Base-by-base conservation (phyloP, 2,329 filamentous ascomycete genomes). In the Microcera coccophila region DNA sequence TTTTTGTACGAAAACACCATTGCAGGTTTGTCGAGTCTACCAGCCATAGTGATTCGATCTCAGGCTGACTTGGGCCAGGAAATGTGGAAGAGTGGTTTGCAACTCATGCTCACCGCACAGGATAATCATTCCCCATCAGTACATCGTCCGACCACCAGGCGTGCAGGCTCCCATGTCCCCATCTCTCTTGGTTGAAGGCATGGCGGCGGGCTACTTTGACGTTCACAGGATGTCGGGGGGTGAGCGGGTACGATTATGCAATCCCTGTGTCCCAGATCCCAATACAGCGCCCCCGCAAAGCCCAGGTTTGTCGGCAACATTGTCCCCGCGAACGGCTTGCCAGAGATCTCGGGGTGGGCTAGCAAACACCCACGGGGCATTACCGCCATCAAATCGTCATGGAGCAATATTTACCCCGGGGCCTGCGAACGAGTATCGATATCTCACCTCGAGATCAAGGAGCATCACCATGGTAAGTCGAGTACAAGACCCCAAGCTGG, bases 21-120 rank as follows among this genome's bases (percentile, higher is more conserved):
- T 97, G 91, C 74, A 81, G 90, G 78, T 85, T 70, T 36, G 78
- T 67, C 3, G 39, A 29, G n/a, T n/a, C 11, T 11, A n/a, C n/a
- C n/a, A 17, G 20, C 36, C 15, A 21, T 24, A 4, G 28, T 43
- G 11, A 36, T 26, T 45, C 1, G 4, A 18, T 12, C 16, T 32
- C 38, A 40, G 22, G 40, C 53, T 58, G 35, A 60, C 35, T 5
- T 12, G n/a, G 12, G 16, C 16, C 36, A 86, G 84, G 54, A 96
- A 95, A 78, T 97, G 91, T 62, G 91, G 91, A 35, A 76, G 90
- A 48, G 90, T 97, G 8, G 91, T 97, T 18, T 97, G 91, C 66
- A 82, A 84, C 44, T 75, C 81, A 16, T 97, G 91, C 69, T 96
- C 91, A 3, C 91, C 91, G 3, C 91, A 97, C 65, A 81, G 90